Base-by-base conservation (phyloP, 2,329 filamentous ascomycete species). In the Fusarium sp. region DNA sequence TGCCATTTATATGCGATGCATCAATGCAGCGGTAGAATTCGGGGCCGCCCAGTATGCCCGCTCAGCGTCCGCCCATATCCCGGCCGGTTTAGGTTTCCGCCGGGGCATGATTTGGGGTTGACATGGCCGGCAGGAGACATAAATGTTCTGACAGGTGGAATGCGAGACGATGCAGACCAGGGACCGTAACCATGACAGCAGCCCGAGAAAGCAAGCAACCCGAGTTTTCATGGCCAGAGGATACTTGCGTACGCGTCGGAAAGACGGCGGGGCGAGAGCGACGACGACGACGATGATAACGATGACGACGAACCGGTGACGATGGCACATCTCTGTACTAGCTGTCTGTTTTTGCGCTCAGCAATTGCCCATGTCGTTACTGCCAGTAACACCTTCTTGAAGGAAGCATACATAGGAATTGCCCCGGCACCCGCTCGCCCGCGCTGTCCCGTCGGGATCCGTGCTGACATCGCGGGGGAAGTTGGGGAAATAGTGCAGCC, bases 401-500 rank as follows among this genome's bases (percentile, higher is more conserved):
- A 50, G 48, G 48, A 74, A 27, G 33, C 59, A 61, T 45, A 11
- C 31, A 20, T 31, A 16, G 20, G 8, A 45, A 43, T 48, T 45
- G 18, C 27, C 69, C 73, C 68, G 64, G 69, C 77, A 76, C 73
- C 77, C 77, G 77, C 73, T 79, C 74, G 69, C 74, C 77, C 77
- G 77, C 77, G 64, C 69, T 75, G 37, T 79, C 66, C 76, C 74
- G 69, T 76, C 57, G 58, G 69, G 69, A 76, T 76, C 77, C 77
- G 76, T 79, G 77, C 73, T 76, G 67, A 69, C 66, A 68, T 76
- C 76, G 77, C 70, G 77, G 76, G 76, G 74, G 74, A 77, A 78
- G 73, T 77, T 78, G 75, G 77, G 75, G 75, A 77, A 79, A 76
- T 69, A 68, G 63, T 75, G 71, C 60, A 52, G 65, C 45, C n/a